These are phyloP conservation scores for Dipteronia sinensis DNA, from an alignment of 345 rosid species.

Conservation along the genomic window DNA sequence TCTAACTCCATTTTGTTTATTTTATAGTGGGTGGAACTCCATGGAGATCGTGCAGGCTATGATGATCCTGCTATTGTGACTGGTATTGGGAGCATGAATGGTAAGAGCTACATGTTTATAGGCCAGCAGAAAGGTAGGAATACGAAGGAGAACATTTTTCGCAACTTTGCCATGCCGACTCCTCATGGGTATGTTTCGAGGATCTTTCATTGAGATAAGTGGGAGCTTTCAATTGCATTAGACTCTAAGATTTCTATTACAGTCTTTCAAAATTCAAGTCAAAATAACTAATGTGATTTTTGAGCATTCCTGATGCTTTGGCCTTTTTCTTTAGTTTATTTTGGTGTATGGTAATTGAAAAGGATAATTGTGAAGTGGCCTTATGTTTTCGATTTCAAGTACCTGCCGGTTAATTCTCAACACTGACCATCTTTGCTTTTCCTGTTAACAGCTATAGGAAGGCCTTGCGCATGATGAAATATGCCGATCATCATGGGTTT, in stretches of 20 bases:
- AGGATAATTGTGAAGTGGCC: neutral
- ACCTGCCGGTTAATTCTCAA: neutral
- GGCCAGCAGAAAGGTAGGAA: slow-evolving; percentile 25
- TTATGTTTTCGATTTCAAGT: neutral
- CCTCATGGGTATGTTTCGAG: slow-evolving; percentile 21
- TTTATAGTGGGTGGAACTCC: slow-evolving; percentile 21
- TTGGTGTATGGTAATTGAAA: neutral
- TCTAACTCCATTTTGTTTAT: neutral
- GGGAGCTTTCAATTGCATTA: neutral
- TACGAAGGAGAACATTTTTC: slow-evolving; percentile 19
- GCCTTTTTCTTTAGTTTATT: neutral
- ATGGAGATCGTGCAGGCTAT: slow-evolving; percentile 23
- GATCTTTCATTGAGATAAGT: neutral
- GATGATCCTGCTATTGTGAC: slow-evolving; percentile 18
- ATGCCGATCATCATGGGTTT: slow-evolving; percentile 42
- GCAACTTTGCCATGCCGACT: slow-evolving; percentile 27
- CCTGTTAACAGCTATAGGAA: slow-evolving; percentile 32
- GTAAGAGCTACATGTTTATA: slow-evolving; percentile 18
- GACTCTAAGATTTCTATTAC: neutral
- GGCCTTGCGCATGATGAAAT: slow-evolving; percentile 37
- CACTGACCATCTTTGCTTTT: neutral
- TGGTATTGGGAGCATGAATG: slow-evolving; percentile 20
- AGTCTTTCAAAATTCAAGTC: neutral
- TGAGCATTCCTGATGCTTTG: neutral
- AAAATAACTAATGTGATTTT: neutral